Evolutionary conservation across 345 rosid species (phyloP), one percentile per base, ranked within the genome.

Genomic region (Linum tenue): DNA sequence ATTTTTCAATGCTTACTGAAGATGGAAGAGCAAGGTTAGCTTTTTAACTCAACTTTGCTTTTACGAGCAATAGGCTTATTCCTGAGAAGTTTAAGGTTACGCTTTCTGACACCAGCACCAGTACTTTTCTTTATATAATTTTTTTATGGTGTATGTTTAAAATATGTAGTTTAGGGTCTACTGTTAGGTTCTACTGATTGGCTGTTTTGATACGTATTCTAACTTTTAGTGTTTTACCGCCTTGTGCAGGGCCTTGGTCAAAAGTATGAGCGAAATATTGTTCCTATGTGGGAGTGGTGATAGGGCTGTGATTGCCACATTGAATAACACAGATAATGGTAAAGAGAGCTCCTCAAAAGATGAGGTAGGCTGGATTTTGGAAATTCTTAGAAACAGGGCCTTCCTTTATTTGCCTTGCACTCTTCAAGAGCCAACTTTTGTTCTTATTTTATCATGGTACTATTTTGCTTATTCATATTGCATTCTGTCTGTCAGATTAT

Each of bases 211-310:
- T 7, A 44, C 51, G 12, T 14, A 44, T 44, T 44, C 9, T 44
- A 5, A 44, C 51, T 44, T 2, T 44, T 38, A 6, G 39, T 56
- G 36, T 15, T 17, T 39, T 65, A 5, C 41, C 7, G 41, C 36
- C 14, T 59, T 56, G 53, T 9, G 31, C 81, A 91, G 99, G 79
- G 95, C 96, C 58, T 80, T 94, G 64, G 90, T 91, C 58, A 84
- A 79, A 68, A 90, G 99, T 76, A 90, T 91, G 97, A 77, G 84
- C 65, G 99, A 94, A 85, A 91, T 94, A 75, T 82, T 94, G 69
- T 88, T 94, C 67, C 66, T 72, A 53, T 90, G 99, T 75, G 99
- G 99, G 75, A 85, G 74, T 75, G 78, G 83, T 71, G 81, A 78
- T 70, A 80, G 85, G 44, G 95, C 86, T 14, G 87, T 81, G 40